Conservation (phyloP, 1,284 basidiomycete genomes). For the Exobasidium cylindrosporum region DNA sequence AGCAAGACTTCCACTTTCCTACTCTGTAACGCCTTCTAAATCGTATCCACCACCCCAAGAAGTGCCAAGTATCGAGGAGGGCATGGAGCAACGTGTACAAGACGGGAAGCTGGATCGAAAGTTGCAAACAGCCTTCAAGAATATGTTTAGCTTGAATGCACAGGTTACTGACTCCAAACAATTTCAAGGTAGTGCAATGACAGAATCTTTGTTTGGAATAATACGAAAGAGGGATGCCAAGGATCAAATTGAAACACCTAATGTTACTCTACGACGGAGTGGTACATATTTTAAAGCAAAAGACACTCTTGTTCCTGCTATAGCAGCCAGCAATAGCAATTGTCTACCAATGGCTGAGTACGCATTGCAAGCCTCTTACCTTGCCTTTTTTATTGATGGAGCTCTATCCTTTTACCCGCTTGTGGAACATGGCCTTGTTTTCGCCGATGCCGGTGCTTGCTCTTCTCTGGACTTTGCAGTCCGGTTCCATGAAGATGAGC, state of each 20-base stretch:
- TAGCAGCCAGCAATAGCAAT: no score
- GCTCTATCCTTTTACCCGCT: slow-evolving; percentile 37
- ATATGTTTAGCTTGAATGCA: background rate
- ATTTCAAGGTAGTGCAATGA: no score
- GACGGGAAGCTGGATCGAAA: background rate
- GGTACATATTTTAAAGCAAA: background rate
- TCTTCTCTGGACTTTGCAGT: slow-evolving; percentile 44
- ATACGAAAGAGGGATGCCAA: no score
- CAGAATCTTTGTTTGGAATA: background rate
- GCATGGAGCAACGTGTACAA: background rate
- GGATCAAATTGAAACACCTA: background rate
- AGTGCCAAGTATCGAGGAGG: background rate
- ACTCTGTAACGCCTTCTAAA: background rate
- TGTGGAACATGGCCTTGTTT: slow-evolving; percentile 1
- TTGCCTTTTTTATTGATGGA: background rate
- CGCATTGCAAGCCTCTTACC: background rate
- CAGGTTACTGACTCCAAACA: no score
- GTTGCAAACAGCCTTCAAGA: background rate
- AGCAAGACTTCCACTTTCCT: background rate
- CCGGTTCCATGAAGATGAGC: slow-evolving; percentile 35
- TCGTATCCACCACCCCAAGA: background rate
- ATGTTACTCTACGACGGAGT: background rate
- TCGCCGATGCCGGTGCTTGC: slow-evolving; percentile 28
- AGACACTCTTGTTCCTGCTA: background rate
- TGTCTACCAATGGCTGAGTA: background rate